Percentiles rank a stretch among this genome's conserved stretches.
Conservation (phyloP, 2,329 filamentous ascomycete species). For the Pseudogymnoascus sp. region DNA sequence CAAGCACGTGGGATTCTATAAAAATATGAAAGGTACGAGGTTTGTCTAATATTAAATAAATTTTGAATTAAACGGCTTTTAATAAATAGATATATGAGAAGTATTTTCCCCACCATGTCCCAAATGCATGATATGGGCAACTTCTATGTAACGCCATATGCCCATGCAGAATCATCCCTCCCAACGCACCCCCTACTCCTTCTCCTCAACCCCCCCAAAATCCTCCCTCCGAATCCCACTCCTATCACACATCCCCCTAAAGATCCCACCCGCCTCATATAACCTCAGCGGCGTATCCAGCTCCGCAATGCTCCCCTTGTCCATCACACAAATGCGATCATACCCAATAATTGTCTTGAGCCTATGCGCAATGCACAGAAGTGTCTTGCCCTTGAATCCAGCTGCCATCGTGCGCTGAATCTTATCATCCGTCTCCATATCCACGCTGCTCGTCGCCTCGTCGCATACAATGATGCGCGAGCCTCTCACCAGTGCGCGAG, state of each 20-base stretch:
- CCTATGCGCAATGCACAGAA: slow-evolving; percentile 87
- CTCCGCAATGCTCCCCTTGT: slow-evolving; percentile 78
- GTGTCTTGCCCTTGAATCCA: slow-evolving; percentile 76
- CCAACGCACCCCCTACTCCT: not conserved
- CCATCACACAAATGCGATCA: slow-evolving; percentile 96
- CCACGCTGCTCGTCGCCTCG: slow-evolving; percentile 86
- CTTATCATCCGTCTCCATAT: slow-evolving; percentile 94
- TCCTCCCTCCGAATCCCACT: slow-evolving; percentile 38
- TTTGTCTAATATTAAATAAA: not conserved
- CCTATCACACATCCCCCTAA: slow-evolving; percentile 59
- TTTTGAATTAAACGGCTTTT: not conserved
- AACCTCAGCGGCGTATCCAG: slow-evolving; percentile 67
- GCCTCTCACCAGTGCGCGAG: slow-evolving; percentile 77
- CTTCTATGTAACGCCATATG: not conserved
- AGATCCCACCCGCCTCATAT: slow-evolving; percentile 69
- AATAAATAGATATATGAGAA: not conserved
- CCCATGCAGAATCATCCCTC: not conserved
- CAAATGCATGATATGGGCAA: not conserved
- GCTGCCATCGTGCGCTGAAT: slow-evolving; percentile 83
- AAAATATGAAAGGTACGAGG: too few relatives aligned
- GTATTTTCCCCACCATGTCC: not conserved
- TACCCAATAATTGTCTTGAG: slow-evolving; percentile 89
- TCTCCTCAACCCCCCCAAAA: slow-evolving; percentile 15
- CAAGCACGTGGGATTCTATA: not conserved
- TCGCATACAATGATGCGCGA: slow-evolving; percentile 94